Base-by-base conservation (phyloP, 306 rosid species). In the Fragaria nilgerrensis region DNA sequence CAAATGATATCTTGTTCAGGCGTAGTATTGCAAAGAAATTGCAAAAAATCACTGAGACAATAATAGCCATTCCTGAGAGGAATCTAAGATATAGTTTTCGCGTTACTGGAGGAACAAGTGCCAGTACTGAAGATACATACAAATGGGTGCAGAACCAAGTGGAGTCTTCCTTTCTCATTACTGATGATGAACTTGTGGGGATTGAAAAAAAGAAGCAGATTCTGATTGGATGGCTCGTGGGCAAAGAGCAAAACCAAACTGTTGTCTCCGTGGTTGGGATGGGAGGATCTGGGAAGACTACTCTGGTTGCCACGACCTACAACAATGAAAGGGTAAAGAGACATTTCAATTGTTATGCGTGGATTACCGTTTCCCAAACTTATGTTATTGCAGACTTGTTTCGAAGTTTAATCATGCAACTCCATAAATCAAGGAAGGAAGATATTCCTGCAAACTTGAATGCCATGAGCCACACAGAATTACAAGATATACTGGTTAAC, bases 341-440 rank as follows among this genome's bases (percentile, higher is more conserved):
- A 9, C 63, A n/a, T 56, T 56, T 56, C 1, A 0, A 56, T 22
- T 56, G 63, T 56, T 56, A 1, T 56, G 62, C 62, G 0, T 77
- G 81, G 75, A 69, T 77, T 55, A 77, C 81, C 0, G 37, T 77
- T 44, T 77, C 81, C 1, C 75, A 77, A 68, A 69, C 81, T 70
- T 77, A 77, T 37, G 25, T 5, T 16, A 2, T 25, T 0, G 69
- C 10, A 8, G 23, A 22, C 62, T 22, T 55, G 27, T 22, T 55
- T 0, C 4, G 29, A 55, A 55, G 5, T 2, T 55, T 55, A 34
- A 29, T 77, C 2, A 69, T 5, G 44, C 70, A 29, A 49, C 1
- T 55, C 29, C 1, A 55, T 14, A 55, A 55, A n/a, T n/a, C 62
- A n/a, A 55, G 29, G 29, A 22, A 2, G 5, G 5, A 55, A 22